phyloP scores from a whole-genome alignment of 2,329 filamentous ascomycete species.

The Chalara sp. region DNA sequence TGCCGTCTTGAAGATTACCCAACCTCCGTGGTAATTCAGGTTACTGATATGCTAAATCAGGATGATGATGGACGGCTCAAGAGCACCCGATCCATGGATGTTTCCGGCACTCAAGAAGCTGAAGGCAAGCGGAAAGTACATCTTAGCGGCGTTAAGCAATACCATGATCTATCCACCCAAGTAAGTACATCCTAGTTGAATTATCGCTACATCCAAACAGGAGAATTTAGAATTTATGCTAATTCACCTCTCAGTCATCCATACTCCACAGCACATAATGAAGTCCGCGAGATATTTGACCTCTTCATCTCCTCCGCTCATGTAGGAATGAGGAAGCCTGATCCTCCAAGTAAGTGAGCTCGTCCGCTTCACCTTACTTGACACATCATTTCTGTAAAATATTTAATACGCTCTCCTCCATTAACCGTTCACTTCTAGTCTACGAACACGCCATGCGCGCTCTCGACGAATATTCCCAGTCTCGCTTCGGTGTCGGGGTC shows the following conservation, averaged over 20 bases:
- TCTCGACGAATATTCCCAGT: slow-evolving; percentile 49
- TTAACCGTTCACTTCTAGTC: slow-evolving; percentile 29
- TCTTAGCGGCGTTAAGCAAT: slow-evolving; percentile 81
- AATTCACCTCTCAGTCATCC: slow-evolving; percentile 44
- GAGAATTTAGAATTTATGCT: neutral
- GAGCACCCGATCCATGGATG: slow-evolving; percentile 77
- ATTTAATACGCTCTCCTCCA: too few relatives aligned
- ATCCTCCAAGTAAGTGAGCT: slow-evolving; percentile 45
- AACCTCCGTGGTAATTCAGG: too few relatives aligned
- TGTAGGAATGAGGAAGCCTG: slow-evolving; percentile 81
- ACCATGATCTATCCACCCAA: slow-evolving; percentile 79
- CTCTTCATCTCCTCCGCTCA: slow-evolving; percentile 84
- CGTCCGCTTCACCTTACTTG: too few relatives aligned
- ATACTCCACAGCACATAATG: slow-evolving; percentile 51
- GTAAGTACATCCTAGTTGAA: neutral
- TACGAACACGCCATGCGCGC: slow-evolving; percentile 67
- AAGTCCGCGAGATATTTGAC: slow-evolving; percentile 67
- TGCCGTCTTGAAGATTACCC: too few relatives aligned
- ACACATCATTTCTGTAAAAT: too few relatives aligned
- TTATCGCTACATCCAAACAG: too few relatives aligned
- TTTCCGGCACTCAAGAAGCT: slow-evolving; percentile 71
- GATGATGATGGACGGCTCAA: slow-evolving; percentile 77
- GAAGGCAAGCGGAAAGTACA: slow-evolving; percentile 54
- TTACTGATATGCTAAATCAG: slow-evolving; percentile 40
- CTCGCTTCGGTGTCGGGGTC: slow-evolving; percentile 37